Conservation (phyloP, 1,139 yeast genomes). For the Taphrina populina region DNA sequence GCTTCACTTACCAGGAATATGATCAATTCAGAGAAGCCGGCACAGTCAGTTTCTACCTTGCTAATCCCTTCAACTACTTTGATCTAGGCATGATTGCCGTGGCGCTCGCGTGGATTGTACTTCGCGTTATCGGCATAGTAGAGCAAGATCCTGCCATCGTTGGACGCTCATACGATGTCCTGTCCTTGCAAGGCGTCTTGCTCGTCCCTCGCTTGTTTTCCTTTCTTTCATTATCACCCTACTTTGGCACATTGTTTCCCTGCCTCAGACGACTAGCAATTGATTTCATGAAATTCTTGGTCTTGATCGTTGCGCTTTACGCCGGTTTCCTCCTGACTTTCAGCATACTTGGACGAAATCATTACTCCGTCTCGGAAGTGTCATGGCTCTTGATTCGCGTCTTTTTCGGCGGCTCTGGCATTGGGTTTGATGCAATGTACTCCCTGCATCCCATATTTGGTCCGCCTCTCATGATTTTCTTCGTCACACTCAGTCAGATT, state of each 20-base stretch:
- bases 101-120: slow-evolving; percentile 41
- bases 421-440: slow-evolving; percentile 45
- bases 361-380: slow-evolving; percentile 42
- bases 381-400: slow-evolving; percentile 45
- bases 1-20: slow-evolving; percentile 45
- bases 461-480: slow-evolving; percentile 43
- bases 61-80: slow-evolving; percentile 44
- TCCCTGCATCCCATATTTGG: slow-evolving; percentile 43
- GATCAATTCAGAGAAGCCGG: slow-evolving; percentile 45
- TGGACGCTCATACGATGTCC: slow-evolving; percentile 42
- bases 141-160: slow-evolving; percentile 36
- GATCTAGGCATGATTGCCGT: slow-evolving; percentile 43
- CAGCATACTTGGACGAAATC: slow-evolving; percentile 43
- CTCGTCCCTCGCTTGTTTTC: slow-evolving; percentile 45
- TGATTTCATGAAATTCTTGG: slow-evolving; percentile 44
- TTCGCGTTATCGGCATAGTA: slow-evolving; percentile 40
- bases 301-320: slow-evolving; percentile 43
- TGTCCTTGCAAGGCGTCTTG: slow-evolving; percentile 44
- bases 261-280: slow-evolving; percentile 44
- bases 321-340: slow-evolving; percentile 46
- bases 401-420: slow-evolving; percentile 44
- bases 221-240: slow-evolving; percentile 44
- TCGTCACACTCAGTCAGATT: slow-evolving; percentile 41
- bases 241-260: slow-evolving; percentile 45
- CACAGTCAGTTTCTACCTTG: slow-evolving; percentile 41